Evolutionary conservation across 345 rosid genomes (phyloP), one percentile per base, ranked within the genome.

Genomic region (Populus davidiana): DNA sequence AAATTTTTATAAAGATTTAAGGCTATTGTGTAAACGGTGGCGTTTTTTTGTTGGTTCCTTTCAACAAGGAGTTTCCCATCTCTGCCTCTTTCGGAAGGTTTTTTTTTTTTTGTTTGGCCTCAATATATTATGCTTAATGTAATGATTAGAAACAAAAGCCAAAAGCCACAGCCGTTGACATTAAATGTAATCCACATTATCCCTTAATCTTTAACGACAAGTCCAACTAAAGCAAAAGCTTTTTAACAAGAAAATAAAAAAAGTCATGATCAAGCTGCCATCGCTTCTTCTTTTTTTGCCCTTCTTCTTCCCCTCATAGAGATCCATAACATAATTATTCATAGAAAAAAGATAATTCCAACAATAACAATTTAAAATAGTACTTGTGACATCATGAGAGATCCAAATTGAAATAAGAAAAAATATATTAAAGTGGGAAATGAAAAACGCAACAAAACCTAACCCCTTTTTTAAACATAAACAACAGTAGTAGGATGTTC

Each of bases 141-240:
- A 71, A 10, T n/a, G 10, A 52, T 17, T 36, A 63, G 17, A 31
- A 43, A 66, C 29, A 49, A 36, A 33, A 33, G 36, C 36, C 5
- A 33, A 33, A 71, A 74, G 75, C 69, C 52, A 61, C 31, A 21
- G 49, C 59, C 82, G 79, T 80, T 84, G 89, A 86, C 86, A 41
- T 80, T 79, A 6, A 38, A 44, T 50, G 78, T 59, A 77, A 83
- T 68, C 72, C 82, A 75, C 80, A 29, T n/a, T n/a, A 6, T 3
- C 16, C 6, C 27, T 21, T 69, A 9, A 44, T 21, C 35, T 67
- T 9, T 1, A 54, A 8, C n/a, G 6, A 12, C 2, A 77, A 77
- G 64, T 17, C 61, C 20, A 70, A 20, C 10, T 39, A 14, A 70
- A 50, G 38, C 11, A 50, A 71, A 8, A 2, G 33, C 59, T 20